These are phyloP conservation scores for Trametes hirsuta DNA, from an alignment of 1,284 basidiomycete genomes.

Conservation along the genomic window DNA sequence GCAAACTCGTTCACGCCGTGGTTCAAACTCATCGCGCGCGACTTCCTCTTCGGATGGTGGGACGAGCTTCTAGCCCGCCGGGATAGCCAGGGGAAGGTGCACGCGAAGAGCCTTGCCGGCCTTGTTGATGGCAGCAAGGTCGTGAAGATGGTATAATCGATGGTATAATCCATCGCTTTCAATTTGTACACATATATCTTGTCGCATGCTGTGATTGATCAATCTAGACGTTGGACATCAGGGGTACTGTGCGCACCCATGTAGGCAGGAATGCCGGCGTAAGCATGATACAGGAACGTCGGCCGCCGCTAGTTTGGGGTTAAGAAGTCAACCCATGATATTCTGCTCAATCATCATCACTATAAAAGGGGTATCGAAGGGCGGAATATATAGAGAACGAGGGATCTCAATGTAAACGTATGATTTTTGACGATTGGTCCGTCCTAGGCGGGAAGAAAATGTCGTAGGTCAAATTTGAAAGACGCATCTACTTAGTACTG, in stretches of 20 bases:
- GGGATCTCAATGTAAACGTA: no score
- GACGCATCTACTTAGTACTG: background rate
- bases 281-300: no score
- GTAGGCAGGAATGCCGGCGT: background rate
- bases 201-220: background rate
- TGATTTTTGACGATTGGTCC: no score
- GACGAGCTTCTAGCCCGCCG: conserved; percentile 79
- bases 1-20: conserved; percentile 95
- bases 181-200: conserved; percentile 1
- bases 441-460: no score
- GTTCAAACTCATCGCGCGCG: conserved; percentile 98
- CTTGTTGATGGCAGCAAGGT: conserved; percentile 78
- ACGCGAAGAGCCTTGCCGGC: conserved; percentile 68
- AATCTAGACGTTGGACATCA: background rate
- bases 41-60: conserved; percentile 99
- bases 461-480: background rate
- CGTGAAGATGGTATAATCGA: conserved; percentile 72
- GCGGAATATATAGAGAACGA: no score
- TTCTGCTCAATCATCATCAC: no score
- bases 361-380: no score
- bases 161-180: conserved; percentile 48
- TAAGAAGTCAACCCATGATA: no score
- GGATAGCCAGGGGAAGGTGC: conserved; percentile 59
- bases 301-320: no score
- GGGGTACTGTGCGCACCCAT: background rate